A percentile compares a stretch with the other conserved stretches of the same genome.
These are phyloP conservation scores for Camellia lanceoleosa DNA, from an alignment of 148 eudicot species.

Conservation along the genomic window DNA sequence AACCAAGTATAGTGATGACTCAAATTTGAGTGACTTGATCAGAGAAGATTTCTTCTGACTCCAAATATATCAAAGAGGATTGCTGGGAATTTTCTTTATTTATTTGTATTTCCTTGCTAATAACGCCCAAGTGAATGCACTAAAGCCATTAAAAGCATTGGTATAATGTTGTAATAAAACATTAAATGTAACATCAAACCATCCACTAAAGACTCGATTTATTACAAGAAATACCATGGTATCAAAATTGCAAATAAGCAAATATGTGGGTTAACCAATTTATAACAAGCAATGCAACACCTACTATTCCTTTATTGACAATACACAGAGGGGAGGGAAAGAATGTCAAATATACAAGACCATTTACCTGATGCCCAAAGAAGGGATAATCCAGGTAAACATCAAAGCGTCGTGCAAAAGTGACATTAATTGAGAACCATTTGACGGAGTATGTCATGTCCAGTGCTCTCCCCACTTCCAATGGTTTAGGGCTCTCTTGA, in stretches of 20 bases:
- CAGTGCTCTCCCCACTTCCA: slow-evolving; percentile 84
- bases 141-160: neutral
- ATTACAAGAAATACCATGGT: neutral
- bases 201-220: neutral
- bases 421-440: slow-evolving; percentile 67
- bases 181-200: neutral
- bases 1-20: neutral
- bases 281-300: neutral
- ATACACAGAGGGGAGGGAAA: neutral
- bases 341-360: neutral
- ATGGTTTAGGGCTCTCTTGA: slow-evolving; percentile 74
- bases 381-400: slow-evolving; percentile 93
- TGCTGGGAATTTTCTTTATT: neutral
- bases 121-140: neutral
- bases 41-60: neutral
- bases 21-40: neutral
- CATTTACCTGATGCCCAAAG: slow-evolving; percentile 90
- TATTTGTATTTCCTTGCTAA: neutral
- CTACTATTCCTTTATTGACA: neutral
- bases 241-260: neutral
- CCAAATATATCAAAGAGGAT: neutral
- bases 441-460: slow-evolving; percentile 91
- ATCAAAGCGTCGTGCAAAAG: slow-evolving; percentile 85
- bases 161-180: neutral
- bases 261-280: neutral